Percentiles rank a stretch among this genome's conserved stretches.
Evolutionary conservation across 768 basidiomycete genomes (phyloP).

Genomic region (Baorangia bicolor): DNA sequence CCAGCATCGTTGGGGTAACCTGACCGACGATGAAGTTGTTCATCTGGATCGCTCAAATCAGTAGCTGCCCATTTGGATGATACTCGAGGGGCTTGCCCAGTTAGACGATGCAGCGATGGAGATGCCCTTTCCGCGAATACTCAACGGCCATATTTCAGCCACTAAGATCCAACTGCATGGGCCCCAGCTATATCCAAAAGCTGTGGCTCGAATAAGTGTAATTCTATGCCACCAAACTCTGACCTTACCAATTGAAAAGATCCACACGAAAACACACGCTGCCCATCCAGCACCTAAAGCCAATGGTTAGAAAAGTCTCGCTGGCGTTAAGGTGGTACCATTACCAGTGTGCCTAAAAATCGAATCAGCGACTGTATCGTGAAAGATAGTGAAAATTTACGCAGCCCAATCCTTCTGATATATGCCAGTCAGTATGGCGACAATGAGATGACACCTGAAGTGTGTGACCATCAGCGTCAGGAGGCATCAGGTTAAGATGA

Average conservation of each 20-base stretch:
- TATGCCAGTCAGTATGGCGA: slow-evolving; percentile 62
- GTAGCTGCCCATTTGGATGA: not conserved
- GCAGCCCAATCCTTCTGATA: slow-evolving; percentile 54
- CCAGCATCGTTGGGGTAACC: slow-evolving; percentile 72
- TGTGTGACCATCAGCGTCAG: slow-evolving; percentile 12
- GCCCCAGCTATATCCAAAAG: slow-evolving; percentile 78
- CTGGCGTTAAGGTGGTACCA: not conserved
- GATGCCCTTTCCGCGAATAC: slow-evolving; percentile 72
- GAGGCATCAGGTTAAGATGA: slow-evolving; percentile 9
- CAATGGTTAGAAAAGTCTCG: not conserved
- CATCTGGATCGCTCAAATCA: slow-evolving; percentile 44
- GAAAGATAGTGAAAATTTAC: slow-evolving; percentile 32
- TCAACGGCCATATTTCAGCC: slow-evolving; percentile 72
- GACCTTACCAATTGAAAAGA: slow-evolving; percentile 61
- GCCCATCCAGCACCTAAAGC: slow-evolving; percentile 65
- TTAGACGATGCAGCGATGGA: slow-evolving; percentile 75
- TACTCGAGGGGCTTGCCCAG: slow-evolving; percentile 46
- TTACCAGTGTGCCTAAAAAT: slow-evolving; percentile 5
- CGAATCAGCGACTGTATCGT: not conserved
- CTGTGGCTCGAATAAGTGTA: slow-evolving; percentile 24
- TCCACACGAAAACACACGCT: slow-evolving; percentile 69
- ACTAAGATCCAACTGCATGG: slow-evolving; percentile 78
- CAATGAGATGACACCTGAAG: slow-evolving; percentile 62
- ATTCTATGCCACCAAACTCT: not conserved
- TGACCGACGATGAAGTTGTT: slow-evolving; percentile 62